A percentile compares a stretch with the other conserved stretches of the same genome.
phyloP scores from a whole-genome alignment of 2,329 filamentous ascomycete genomes.

The Aureobasidium sp. region DNA sequence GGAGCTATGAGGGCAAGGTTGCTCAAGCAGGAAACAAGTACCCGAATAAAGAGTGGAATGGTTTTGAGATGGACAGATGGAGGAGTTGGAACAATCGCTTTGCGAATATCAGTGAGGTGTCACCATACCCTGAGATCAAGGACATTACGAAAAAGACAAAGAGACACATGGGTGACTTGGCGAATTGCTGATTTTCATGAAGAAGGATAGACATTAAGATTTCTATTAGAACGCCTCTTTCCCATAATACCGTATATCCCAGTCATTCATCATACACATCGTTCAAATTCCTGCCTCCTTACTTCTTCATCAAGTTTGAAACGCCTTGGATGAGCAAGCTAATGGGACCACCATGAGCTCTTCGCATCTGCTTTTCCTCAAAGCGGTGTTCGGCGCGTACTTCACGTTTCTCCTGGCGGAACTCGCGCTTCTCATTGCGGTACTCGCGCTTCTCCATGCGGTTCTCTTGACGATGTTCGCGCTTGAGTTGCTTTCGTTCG shows the following conservation, averaged over 20 bases:
- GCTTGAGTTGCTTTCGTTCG: not conserved
- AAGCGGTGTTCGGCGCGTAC: not conserved
- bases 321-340: conserved; percentile 1
- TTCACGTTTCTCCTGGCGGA: conserved; percentile 1
- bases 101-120: not conserved
- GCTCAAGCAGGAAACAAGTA: conserved; percentile 22
- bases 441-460: not conserved
- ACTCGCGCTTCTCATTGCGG: not conserved
- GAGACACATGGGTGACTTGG: not conserved
- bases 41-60: conserved; percentile 21
- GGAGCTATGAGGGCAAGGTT: conserved; percentile 25
- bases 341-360: not conserved
- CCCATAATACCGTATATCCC: not conserved
- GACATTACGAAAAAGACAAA: conserved; percentile 1
- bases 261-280: not conserved
- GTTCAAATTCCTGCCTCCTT: too few relatives aligned
- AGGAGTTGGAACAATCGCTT: conserved; percentile 21
- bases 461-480: not conserved
- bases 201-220: not conserved
- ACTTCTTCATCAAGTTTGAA: not conserved
- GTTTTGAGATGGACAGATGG: conserved; percentile 24
- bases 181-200: not conserved
- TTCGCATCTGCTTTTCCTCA: not conserved
- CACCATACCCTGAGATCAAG: not conserved
- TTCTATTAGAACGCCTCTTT: not conserved